phyloP scores from a whole-genome alignment of 306 rosid genomes.

The Rubus idaeus region DNA sequence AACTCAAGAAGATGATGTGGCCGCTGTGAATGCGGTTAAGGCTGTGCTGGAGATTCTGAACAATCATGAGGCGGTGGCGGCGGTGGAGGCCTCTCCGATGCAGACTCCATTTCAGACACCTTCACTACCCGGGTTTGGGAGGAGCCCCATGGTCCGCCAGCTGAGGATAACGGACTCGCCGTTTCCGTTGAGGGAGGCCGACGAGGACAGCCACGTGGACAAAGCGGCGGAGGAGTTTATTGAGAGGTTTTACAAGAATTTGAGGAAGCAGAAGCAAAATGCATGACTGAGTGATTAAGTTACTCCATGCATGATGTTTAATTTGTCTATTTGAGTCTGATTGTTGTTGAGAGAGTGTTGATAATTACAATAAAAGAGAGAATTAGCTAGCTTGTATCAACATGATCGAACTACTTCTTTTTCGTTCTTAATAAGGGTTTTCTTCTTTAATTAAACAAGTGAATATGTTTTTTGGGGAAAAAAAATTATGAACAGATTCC shows the following conservation, averaged over 20 bases:
- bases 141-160: slow-evolving; percentile 61
- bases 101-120: slow-evolving; percentile 15
- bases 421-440: background rate
- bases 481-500: no score
- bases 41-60: slow-evolving; percentile 55
- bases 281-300: background rate
- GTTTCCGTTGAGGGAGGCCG: slow-evolving; percentile 54
- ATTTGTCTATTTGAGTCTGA: background rate
- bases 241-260: slow-evolving; percentile 62
- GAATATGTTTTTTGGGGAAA: background rate
- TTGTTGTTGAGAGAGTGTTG: background rate
- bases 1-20: slow-evolving; percentile 56
- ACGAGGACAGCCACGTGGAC: slow-evolving; percentile 58
- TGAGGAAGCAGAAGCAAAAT: slow-evolving; percentile 39
- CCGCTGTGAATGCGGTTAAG: slow-evolving; percentile 33
- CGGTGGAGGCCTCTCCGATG: slow-evolving; percentile 21
- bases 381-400: background rate
- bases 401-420: background rate
- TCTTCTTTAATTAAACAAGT: background rate
- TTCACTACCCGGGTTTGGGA: slow-evolving; percentile 47
- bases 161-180: slow-evolving; percentile 94
- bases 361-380: slow-evolving; percentile 5
- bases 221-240: slow-evolving; percentile 85
- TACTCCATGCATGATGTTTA: background rate
- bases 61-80: slow-evolving; percentile 13